A percentile compares a stretch with the other conserved stretches of the same genome.
Conservation (phyloP, 176 grass and related monocot species). For the Aegilops sharonensis region DNA sequence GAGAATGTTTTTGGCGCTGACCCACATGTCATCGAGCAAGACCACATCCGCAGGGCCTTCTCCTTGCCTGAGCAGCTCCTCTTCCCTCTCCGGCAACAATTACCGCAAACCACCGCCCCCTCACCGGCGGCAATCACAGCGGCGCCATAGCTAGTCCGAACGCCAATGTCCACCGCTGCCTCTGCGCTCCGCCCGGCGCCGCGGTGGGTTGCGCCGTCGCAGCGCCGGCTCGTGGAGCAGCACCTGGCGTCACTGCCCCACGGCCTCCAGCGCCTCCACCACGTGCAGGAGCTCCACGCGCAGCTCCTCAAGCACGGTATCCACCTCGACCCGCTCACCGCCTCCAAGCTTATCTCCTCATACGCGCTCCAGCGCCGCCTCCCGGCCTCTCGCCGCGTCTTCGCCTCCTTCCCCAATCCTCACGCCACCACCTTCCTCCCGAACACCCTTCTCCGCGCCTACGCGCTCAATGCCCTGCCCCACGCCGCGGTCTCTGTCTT, state of each 20-base stretch:
- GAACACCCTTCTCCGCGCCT: slow-evolving; percentile 65
- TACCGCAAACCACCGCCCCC: not conserved
- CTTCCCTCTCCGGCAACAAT: slow-evolving; percentile 4
- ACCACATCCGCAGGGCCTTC: slow-evolving; percentile 2
- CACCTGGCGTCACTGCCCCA: slow-evolving; percentile 56
- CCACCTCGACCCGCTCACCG: slow-evolving; percentile 44
- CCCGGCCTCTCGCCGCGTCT: slow-evolving; percentile 38
- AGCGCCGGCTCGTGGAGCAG: slow-evolving; percentile 55
- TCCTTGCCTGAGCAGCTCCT: not conserved
- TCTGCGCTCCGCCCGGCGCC: slow-evolving; percentile 26
- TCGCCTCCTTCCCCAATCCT: slow-evolving; percentile 34
- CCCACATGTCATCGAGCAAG: slow-evolving; percentile 26
- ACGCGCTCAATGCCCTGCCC: slow-evolving; percentile 42
- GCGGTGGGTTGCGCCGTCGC: slow-evolving; percentile 51
- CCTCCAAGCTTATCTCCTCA: slow-evolving; percentile 59
- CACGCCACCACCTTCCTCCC: slow-evolving; percentile 38
- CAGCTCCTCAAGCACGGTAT: slow-evolving; percentile 53
- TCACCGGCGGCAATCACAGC: slow-evolving; percentile 21
- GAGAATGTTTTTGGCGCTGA: not conserved
- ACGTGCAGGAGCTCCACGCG: slow-evolving; percentile 65
- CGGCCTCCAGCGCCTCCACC: slow-evolving; percentile 36
- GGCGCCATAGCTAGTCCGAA: not conserved
- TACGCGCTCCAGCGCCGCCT: slow-evolving; percentile 58
- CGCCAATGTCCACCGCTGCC: slow-evolving; percentile 25
- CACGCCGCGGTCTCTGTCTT: slow-evolving; percentile 49